Base-by-base conservation (phyloP, 2,329 filamentous ascomycete genomes). In the Xylariaceae sp. region DNA sequence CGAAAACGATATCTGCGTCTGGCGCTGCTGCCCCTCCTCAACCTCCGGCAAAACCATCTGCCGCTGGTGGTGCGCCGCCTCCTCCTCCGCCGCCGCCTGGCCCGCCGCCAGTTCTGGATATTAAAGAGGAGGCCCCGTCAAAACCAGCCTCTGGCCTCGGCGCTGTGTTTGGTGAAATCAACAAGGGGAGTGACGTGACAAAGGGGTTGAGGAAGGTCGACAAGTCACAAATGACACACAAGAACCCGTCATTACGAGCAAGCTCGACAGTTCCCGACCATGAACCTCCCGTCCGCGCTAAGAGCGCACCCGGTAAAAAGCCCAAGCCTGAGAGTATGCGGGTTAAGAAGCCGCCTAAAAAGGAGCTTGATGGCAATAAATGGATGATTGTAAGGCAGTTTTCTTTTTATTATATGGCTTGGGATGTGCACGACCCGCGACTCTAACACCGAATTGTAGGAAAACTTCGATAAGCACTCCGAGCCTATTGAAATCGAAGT, bases 221-320 rank as follows among this genome's bases (percentile, higher is more conserved):
- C 74, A 87, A 86, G 68, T 94, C 88, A 51, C 80, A 97, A 72
- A 96, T 96, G 92, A 99, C 94, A 57, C 94, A 99, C 75, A 97
- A 97, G 78, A 99, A 99, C 73, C 94, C 94, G 11, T 83, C 85
- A 7, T 78, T 99, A 55, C 86, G 94, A 59, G 81, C 88, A 29
- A 77, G 78, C 57, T 87, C 88, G 9, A 80, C 83, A 1, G 89
- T 92, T 2, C 79, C 88, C 31, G 81, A 62, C n/a, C 35, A 77
- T 56, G 76, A 76, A 41, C 71, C 73, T 9, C 77, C 79, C 5
- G 68, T 75, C 29, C 81, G 89, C 47, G 84, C 81, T 54, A 95
- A 94, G 79, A 95, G 89, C 60, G 88, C 89, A 19, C 94, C 94
- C 1, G 88, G 85, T 62, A 92, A 90, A 73, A 91, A 91, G 72